Base-by-base conservation (phyloP, 106 monocot genomes). In the Acorus calamus region DNA sequence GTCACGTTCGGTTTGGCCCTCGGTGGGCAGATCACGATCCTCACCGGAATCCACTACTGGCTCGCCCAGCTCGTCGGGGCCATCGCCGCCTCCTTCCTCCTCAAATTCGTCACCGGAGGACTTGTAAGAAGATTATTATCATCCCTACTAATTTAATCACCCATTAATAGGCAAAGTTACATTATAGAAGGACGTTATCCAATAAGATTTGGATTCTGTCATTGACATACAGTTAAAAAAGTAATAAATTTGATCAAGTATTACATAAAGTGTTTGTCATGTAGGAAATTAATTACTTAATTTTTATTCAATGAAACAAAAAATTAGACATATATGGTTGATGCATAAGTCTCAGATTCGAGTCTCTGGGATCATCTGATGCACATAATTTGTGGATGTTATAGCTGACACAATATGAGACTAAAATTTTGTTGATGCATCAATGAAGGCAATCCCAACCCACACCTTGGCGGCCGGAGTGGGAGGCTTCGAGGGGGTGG, bases 21-120 rank as follows among this genome's bases (percentile, higher is more conserved):
- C 3, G 79, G 79, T 3, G 79, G 79, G 47, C 74, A 79, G 56
- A 70, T 70, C 52, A 70, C 70, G 43, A n/a, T 73, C 41, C 64
- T 70, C 14, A 61, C 70, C 42, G 70, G 60, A 2, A 52, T 70
- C 7, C 53, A 61, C 61, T 70, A 70, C 52, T 70, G 70, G 70
- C 11, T 70, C 7, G 70, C 70, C 4, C 70, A 70, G 51, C 59
- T 70, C 12, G n/a, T 70, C 8, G 70, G 70, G 2, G 70, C 70
- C n/a, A 55, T 74, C 46, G 79, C 70, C 11, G 79, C 65, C 42
- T 58, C 74, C 28, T 59, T 70, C 53, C 76, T 80, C 53, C 7
- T 80, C 57, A 60, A 67, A 13, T 67, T 75, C 9, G 44, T 41
- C 57, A 80, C 80, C 8, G 80, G 80, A 63, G 3, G 28, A 28